These are phyloP conservation scores for Entomortierella lignicola DNA, from an alignment of 192 early-diverging fungal species.

Conservation along the genomic window DNA sequence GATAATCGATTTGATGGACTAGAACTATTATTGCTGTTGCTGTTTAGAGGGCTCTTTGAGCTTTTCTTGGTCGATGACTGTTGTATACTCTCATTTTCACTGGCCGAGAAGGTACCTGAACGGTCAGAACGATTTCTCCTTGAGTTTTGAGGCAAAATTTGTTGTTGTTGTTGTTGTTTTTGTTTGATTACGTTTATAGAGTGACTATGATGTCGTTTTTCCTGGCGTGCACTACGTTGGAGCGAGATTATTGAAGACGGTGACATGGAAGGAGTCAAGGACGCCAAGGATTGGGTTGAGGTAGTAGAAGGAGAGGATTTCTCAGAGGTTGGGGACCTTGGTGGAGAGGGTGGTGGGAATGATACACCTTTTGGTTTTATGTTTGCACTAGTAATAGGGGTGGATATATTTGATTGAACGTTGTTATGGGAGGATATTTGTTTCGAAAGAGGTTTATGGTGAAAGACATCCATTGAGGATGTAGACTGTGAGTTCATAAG, in stretches of 20 bases:
- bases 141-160: no score
- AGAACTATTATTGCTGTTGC: neutral
- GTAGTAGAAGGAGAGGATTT: neutral
- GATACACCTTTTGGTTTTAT: neutral
- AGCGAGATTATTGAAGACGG: slow-evolving; percentile 36
- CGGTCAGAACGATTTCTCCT: neutral
- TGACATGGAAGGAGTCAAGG: slow-evolving; percentile 34
- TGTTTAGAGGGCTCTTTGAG: neutral
- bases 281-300: slow-evolving; percentile 14
- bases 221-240: slow-evolving; percentile 30
- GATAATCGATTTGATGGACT: slow-evolving; percentile 18
- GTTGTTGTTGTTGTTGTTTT: slow-evolving; percentile 1
- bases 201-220: slow-evolving; percentile 18
- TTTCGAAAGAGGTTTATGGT: no score
- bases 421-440: neutral
- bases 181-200: neutral
- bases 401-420: neutral
- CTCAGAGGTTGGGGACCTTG: slow-evolving; percentile 9
- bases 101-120: neutral
- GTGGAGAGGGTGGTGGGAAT: slow-evolving; percentile 3
- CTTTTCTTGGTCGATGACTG: neutral
- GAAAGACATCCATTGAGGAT: no score
- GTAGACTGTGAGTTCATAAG: no score
- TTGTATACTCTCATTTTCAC: neutral
- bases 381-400: slow-evolving; percentile 11